These are phyloP conservation scores for Lactifluus hygrophoroides DNA, from an alignment of 768 basidiomycete genomes.

Conservation along the genomic window DNA sequence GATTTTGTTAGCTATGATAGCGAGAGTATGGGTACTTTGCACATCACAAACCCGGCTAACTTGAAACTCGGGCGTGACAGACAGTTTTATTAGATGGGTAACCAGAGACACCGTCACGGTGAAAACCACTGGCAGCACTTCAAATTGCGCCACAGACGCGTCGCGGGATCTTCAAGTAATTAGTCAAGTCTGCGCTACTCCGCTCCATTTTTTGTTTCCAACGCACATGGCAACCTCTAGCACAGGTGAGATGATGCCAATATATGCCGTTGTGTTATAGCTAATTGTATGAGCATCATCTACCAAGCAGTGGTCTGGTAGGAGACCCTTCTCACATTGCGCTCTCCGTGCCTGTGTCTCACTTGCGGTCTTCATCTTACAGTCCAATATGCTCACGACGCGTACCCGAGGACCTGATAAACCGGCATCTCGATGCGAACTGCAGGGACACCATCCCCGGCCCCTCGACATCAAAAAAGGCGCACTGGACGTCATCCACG, in stretches of 20 bases:
- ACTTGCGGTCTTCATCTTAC: not conserved
- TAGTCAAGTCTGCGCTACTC: not conserved
- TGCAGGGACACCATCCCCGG: constrained; percentile 11
- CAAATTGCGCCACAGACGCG: not conserved
- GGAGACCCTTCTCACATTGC: not conserved
- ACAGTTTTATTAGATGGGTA: not conserved
- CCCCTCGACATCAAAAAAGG: constrained; percentile 1
- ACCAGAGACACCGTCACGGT: too few species aligned
- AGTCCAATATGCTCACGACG: constrained; percentile 15
- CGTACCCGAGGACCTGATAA: constrained; percentile 11
- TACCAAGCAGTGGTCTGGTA: constrained; percentile 13
- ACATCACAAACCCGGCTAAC: not conserved
- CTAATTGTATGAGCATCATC: not conserved
- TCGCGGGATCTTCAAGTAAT: not conserved
- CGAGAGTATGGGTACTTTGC: too few species aligned
- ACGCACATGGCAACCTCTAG: constrained; percentile 2
- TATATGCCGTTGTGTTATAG: not conserved
- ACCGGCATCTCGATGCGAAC: constrained; percentile 12
- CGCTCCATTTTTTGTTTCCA: not conserved
- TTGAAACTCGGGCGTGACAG: not conserved
- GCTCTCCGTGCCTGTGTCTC: not conserved
- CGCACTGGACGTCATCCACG: not conserved
- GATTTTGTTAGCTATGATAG: too few species aligned
- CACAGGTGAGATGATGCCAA: not conserved
- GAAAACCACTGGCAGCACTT: not conserved